Conservation (phyloP, 345 rosid species). For the Pistacia integerrima region DNA sequence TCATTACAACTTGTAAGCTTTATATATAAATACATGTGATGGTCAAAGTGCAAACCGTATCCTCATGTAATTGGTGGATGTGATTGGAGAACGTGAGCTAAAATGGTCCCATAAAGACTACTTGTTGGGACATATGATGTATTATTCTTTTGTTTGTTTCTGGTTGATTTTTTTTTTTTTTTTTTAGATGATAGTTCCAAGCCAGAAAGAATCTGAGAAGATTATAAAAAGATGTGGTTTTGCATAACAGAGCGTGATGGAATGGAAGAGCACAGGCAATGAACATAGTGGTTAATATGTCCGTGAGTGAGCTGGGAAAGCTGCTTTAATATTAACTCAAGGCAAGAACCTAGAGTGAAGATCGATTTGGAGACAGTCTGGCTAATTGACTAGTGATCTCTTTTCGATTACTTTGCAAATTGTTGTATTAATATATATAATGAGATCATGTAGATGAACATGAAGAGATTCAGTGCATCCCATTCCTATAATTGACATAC, state of each 20-base stretch:
- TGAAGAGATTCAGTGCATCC: not conserved
- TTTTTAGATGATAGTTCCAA: not conserved
- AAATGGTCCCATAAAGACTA: not conserved
- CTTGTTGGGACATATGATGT: constrained; percentile 4
- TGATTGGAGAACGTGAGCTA: not conserved
- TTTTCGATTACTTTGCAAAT: not conserved
- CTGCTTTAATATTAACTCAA: constrained; percentile 30
- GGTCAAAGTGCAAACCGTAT: not conserved
- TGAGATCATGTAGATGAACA: not conserved
- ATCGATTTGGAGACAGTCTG: constrained; percentile 15
- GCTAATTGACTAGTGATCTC: constrained; percentile 15
- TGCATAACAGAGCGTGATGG: constrained; percentile 7
- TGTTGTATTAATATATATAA: not conserved
- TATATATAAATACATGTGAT: not conserved
- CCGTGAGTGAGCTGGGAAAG: constrained; percentile 18
- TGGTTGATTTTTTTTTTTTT: not conserved
- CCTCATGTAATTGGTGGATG: not conserved
- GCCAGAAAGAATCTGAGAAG: not conserved
- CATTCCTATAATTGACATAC: not conserved
- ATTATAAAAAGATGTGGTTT: not conserved
- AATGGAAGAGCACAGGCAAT: not conserved
- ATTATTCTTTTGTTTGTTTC: not conserved
- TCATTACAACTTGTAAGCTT: not conserved
- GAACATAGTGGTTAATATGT: not conserved
- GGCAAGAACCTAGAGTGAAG: constrained; percentile 27